phyloP scores from a whole-genome alignment of 495 filamentous ascomycete species.

The Penicillium herquei region DNA sequence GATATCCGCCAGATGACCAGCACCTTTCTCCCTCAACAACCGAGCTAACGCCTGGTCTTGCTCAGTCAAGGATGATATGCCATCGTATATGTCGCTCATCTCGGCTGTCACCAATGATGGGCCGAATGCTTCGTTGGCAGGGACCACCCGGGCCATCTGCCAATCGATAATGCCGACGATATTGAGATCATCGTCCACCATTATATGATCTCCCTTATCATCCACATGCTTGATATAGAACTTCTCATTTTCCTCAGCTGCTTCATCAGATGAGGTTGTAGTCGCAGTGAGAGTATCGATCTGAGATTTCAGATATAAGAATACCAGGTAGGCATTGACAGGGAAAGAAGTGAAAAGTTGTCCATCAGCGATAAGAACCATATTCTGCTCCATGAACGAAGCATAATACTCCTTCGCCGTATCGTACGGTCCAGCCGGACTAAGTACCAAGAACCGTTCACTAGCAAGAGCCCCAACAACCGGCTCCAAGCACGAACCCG shows the following conservation, averaged over 20 bases:
- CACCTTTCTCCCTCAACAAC: constrained; percentile 1
- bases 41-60: constrained; percentile 8
- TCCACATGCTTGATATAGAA: constrained; percentile 45
- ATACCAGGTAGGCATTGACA: constrained; percentile 29
- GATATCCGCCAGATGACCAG: not conserved
- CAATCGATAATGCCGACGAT: constrained; percentile 42
- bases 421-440: constrained; percentile 23
- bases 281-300: not conserved
- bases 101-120: constrained; percentile 36
- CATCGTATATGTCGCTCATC: constrained; percentile 23
- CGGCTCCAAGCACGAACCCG: not conserved
- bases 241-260: constrained; percentile 8
- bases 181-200: constrained; percentile 41
- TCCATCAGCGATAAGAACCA: constrained; percentile 23
- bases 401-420: constrained; percentile 20
- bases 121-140: constrained; percentile 30
- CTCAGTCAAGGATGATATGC: constrained; percentile 4
- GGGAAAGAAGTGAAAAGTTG: constrained; percentile 19
- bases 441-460: constrained; percentile 19
- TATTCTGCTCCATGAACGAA: constrained; percentile 20
- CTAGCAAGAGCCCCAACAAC: constrained; percentile 16
- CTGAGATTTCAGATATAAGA: constrained; percentile 18
- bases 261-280: not conserved
- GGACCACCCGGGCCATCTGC: constrained; percentile 31
- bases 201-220: constrained; percentile 42